Conservation (phyloP, 768 basidiomycete species). For the Mrakia blollopis region DNA sequence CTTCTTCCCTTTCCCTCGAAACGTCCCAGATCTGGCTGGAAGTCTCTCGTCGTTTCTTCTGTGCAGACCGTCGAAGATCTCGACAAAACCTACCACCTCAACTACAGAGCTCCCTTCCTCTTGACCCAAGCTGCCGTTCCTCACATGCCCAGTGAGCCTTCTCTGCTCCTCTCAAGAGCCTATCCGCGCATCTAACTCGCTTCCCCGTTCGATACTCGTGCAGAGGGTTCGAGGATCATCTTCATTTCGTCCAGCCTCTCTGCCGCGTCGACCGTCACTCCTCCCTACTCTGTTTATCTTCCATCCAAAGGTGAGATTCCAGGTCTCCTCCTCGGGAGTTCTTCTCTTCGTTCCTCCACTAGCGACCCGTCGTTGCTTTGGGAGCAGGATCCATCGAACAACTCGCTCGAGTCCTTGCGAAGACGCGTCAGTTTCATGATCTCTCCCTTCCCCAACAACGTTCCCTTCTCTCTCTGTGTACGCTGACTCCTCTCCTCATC, state of each 20-base stretch:
- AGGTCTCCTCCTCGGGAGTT: not conserved
- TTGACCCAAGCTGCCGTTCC: not conserved
- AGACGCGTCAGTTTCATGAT: constrained; percentile 4
- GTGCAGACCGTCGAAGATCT: not conserved
- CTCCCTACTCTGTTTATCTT: constrained; percentile 16
- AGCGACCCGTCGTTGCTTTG: not conserved
- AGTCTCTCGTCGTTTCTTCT: not conserved
- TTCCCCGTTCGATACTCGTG: too few relatives aligned
- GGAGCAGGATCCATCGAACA: constrained; percentile 7
- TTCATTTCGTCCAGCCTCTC: constrained; percentile 1
- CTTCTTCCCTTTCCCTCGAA: not conserved
- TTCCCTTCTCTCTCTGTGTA: too few relatives aligned
- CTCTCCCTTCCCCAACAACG: not conserved
- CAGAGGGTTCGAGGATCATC: constrained; percentile 11
- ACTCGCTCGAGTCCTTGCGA: constrained; percentile 11
- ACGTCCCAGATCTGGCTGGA: too few relatives aligned
- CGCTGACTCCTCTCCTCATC: not conserved
- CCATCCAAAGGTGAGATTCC: constrained; percentile 11
- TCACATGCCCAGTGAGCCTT: constrained; percentile 15
- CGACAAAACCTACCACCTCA: constrained; percentile 11
- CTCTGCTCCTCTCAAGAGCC: not conserved
- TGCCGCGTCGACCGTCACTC: not conserved
- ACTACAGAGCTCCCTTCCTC: constrained; percentile 12
- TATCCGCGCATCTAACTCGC: not conserved
- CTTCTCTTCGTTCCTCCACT: not conserved